Evolutionary conservation across 371 early-diverging fungal genomes (phyloP).

Genomic region (Saksenaea oblongispora): DNA sequence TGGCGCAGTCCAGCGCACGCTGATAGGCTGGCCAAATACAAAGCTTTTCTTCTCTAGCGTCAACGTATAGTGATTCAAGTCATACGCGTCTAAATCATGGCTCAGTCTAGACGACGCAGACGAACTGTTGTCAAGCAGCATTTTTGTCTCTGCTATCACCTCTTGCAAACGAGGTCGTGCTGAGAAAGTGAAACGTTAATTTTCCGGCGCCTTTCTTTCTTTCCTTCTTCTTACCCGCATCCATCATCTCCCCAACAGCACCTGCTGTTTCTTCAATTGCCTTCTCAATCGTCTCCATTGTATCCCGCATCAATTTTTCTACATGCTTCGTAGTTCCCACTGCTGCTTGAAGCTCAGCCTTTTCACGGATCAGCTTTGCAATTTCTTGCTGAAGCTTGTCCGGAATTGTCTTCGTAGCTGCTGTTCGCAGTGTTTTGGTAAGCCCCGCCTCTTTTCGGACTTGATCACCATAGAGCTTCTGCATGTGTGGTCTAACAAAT

Average conservation of each 20-base stretch:
- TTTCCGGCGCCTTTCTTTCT: background rate
- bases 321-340: constrained; percentile 52
- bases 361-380: constrained; percentile 35
- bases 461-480: constrained; percentile 76
- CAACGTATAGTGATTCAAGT: constrained; percentile 51
- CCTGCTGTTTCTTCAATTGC: constrained; percentile 61
- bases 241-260: constrained; percentile 46
- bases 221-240: background rate
- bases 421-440: constrained; percentile 55
- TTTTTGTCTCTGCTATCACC: constrained; percentile 57
- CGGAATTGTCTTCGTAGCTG: constrained; percentile 32
- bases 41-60: constrained; percentile 13
- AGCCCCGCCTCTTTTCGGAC: constrained; percentile 80
- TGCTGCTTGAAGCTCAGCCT: constrained; percentile 31
- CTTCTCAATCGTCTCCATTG: constrained; percentile 60
- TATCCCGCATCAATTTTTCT: constrained; percentile 57
- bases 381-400: constrained; percentile 39
- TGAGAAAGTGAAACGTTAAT: background rate
- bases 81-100: constrained; percentile 41
- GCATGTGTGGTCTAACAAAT: constrained; percentile 72
- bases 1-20: constrained; percentile 67
- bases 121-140: constrained; percentile 50
- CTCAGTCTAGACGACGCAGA: constrained; percentile 27
- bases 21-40: background rate
- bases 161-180: constrained; percentile 61